phyloP scores from a whole-genome alignment of 179 eudicot species.

The Patellifolia procumbens region DNA sequence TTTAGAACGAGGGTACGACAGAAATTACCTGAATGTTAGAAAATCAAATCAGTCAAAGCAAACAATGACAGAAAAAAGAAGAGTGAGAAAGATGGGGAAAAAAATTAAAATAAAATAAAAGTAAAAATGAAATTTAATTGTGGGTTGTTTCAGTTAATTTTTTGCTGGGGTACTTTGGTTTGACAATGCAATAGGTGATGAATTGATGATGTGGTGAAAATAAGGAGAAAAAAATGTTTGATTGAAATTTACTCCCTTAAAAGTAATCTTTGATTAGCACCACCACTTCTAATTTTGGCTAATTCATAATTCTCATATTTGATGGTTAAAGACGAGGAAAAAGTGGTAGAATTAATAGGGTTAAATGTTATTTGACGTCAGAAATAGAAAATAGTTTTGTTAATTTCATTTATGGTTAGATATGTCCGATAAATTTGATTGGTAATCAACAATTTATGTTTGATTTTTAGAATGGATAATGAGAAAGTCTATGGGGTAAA shows the following conservation, averaged over 20 bases:
- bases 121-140: not conserved
- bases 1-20: conserved; percentile 10
- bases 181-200: conserved; percentile 24
- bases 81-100: not conserved
- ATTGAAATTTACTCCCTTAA: conserved; percentile 15
- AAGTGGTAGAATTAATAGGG: too few species aligned
- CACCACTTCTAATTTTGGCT: conserved; percentile 1
- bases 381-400: too few species aligned
- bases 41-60: not conserved
- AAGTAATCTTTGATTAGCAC: not conserved
- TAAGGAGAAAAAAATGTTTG: conserved; percentile 21
- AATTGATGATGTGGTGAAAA: too few species aligned
- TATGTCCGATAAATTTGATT: too few species aligned
- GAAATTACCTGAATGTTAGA: conserved; percentile 26
- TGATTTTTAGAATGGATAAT: too few species aligned
- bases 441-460: too few species aligned
- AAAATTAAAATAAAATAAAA: too few species aligned
- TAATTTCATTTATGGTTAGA: too few species aligned
- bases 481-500: too few species aligned
- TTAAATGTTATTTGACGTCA: too few species aligned
- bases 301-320: too few species aligned
- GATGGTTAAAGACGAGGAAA: too few species aligned
- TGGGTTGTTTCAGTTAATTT: not conserved
- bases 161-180: conserved; percentile 3
- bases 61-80: conserved; percentile 10